These are phyloP conservation scores for Solanum sparsipilum DNA, from an alignment of 257 asterid species.

Conservation along the genomic window DNA sequence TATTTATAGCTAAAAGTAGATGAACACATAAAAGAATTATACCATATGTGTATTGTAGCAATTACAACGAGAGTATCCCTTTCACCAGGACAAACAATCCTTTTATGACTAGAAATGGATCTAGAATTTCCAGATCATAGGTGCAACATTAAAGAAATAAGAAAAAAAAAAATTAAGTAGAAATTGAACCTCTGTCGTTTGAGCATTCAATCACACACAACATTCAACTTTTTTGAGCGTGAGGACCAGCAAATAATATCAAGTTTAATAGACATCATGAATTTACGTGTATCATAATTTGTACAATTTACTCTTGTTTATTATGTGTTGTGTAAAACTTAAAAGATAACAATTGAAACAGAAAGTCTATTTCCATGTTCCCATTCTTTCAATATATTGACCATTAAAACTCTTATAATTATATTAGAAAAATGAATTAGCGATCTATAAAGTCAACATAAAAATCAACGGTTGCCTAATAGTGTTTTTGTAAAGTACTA, in stretches of 20 bases:
- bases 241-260: not conserved
- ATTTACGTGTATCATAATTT: not conserved
- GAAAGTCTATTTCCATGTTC: not conserved
- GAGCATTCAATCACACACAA: not conserved
- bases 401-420: not conserved
- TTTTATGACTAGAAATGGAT: not conserved
- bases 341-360: not conserved
- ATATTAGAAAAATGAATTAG: not conserved
- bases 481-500: not conserved
- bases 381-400: not conserved
- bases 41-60: fast-evolving
- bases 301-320: not conserved
- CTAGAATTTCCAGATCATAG: not conserved
- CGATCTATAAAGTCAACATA: not conserved
- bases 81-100: not conserved
- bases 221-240: not conserved
- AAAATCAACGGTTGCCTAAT: not conserved
- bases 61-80: not conserved
- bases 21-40: not conserved
- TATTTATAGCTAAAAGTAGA: not conserved
- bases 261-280: not conserved
- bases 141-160: not conserved
- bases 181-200: too few species aligned
- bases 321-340: not conserved
- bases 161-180: not conserved